Evolutionary conservation across 2,329 filamentous ascomycete species (phyloP), one percentile per base, ranked within the genome.

Genomic region (Macroventuria anomochaeta): DNA sequence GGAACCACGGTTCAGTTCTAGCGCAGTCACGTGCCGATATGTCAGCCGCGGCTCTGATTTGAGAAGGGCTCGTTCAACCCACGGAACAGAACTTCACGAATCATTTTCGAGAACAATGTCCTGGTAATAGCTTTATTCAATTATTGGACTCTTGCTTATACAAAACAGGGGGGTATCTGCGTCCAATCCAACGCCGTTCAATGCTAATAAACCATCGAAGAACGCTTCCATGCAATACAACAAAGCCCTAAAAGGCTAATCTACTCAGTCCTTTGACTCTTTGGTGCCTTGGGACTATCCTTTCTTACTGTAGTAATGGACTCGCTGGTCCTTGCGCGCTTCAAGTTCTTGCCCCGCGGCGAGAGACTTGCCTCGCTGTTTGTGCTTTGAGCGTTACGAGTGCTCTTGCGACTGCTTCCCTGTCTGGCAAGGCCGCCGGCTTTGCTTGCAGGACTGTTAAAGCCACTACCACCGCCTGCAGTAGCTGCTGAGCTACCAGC

Each of bases 401-500:
- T 33, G 12, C 26, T 38, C 12, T 20, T 40, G 15, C 46, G 34
- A 13, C 39, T 46, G 3, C 39, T n/a, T n/a, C n/a, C 33, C 10
- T 33, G 15, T 13, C 31, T 49, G 3, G 31, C 21, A 2, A 29
- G 25, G 1, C n/a, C 37, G 12, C 37, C 57, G 0, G 17, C 15
- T 3, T 26, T 12, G 25, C 28, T 51, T 7, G 40, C 51, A 12
- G 79, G 79, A 37, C 68, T 79, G 31, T 75, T 76, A 52, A 77
- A 80, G 0, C 79, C 79, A 34, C 77, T 80, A 6, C 79, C 79
- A 8, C 79, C 79, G 11, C 77, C 79, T 3, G 76, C 79, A 3
- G 78, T 79, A 0, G 79, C 80, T 2, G 79, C 79, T 10, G 76
- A 79, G 43, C 77, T 80, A 11, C 79, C 79, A 1, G 79, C 76